These are phyloP conservation scores for Saxispiralis lemnorum DNA, from an alignment of 495 filamentous ascomycete species.

Conservation along the genomic window DNA sequence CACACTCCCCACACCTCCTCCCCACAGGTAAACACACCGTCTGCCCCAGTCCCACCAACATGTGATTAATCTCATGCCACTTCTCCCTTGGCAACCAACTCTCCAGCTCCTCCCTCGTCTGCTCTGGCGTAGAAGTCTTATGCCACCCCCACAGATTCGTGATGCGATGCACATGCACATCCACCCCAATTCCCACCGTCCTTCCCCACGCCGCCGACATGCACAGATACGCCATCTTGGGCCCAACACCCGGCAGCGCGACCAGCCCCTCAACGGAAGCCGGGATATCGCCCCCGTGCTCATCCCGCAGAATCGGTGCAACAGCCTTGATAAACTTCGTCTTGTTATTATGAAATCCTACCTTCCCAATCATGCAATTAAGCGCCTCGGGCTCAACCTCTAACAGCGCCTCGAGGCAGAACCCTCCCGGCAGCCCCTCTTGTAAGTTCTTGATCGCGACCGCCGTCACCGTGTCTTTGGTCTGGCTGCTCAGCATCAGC, in stretches of 20 bases:
- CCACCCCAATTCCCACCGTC: constrained; percentile 45
- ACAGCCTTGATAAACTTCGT: constrained; percentile 72
- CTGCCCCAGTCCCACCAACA: constrained; percentile 85
- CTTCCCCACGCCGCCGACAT: constrained; percentile 53
- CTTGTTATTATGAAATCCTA: constrained; percentile 95
- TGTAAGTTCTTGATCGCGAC: constrained; percentile 66
- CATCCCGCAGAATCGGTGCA: constrained; percentile 53
- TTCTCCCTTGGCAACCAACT: constrained; percentile 68
- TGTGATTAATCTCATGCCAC: constrained; percentile 88
- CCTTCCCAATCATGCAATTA: constrained; percentile 62
- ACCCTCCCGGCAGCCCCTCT: constrained; percentile 46
- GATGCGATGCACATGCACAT: constrained; percentile 67
- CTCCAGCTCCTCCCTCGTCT: constrained; percentile 61
- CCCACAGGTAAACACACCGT: constrained; percentile 70
- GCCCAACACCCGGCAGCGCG: constrained; percentile 76
- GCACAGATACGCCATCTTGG: constrained; percentile 94
- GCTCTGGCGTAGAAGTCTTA: constrained; percentile 66
- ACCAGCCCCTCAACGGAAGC: constrained; percentile 59
- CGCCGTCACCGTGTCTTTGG: constrained; percentile 86
- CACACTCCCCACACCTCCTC: constrained; percentile 65
- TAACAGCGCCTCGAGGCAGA: constrained; percentile 68
- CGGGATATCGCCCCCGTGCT: constrained; percentile 63
- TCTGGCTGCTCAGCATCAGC: constrained; percentile 92
- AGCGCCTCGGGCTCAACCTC: constrained; percentile 48
- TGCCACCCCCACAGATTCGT: constrained; percentile 95